Base-by-base conservation (phyloP, 2,329 filamentous ascomycete species). In the Fusarium sp. region DNA sequence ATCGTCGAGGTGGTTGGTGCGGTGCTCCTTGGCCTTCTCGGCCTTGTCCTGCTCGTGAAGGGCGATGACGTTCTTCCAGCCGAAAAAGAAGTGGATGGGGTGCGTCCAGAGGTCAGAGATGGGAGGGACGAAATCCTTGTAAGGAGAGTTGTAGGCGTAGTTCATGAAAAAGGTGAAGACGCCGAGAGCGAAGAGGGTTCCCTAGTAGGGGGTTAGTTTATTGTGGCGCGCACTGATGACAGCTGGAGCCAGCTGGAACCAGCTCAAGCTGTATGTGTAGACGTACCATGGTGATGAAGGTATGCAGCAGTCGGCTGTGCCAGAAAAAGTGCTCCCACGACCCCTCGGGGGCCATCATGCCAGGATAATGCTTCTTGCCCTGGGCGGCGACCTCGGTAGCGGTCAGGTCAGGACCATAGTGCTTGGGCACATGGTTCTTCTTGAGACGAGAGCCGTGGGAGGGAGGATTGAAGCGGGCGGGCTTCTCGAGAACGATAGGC, bases 401-500 rank as follows among this genome's bases (percentile, higher is more conserved):
- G 17, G 87, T 89, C 63, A 94, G 80, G 22, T 87, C 81, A 19
- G 93, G 92, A 37, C 93, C 94, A 76, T 96, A 97, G 78, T 90
- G 88, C 72, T 86, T 84, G 30, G 90, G 89, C 8, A 82, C 78
- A 26, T 75, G 79, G 79, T 76, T 77, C 68, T 85, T 84, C 55
- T 86, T 84, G 32, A 93, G 85, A 8, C 91, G 85, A 22, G 91
- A 83, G 14, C 92, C 90, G 78, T 98, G 96, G 0, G 95, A 98
- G 0, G 96, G 96, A 3, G 96, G 95, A 47, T 92, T 92, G 84
- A 97, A 98, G 77, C 90, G 92, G 74, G 92, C 87, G 24, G 95
- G 95, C 79, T 97, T 93, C 73, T 92, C 92, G 68, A 99, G 89
- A 7, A 93, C 86, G 65, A 90, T 85, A 35, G 88, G 87, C 75